phyloP scores from a whole-genome alignment of 768 basidiomycete genomes.

The Favolaschia claudopus region DNA sequence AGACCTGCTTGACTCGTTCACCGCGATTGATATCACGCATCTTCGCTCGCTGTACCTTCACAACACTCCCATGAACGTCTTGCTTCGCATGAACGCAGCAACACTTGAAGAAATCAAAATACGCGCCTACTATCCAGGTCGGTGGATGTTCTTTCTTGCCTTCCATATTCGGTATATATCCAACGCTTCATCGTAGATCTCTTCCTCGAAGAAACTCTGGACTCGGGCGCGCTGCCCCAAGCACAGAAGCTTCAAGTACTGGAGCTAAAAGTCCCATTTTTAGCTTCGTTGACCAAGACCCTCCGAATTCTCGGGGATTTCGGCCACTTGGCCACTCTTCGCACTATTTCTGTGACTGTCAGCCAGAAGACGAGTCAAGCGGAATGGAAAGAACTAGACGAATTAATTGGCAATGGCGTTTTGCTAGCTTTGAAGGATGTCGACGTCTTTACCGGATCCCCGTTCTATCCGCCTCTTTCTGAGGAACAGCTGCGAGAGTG shows the following conservation, averaged over 20 bases:
- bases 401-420: background rate
- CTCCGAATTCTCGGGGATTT: background rate
- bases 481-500: background rate
- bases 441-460: background rate
- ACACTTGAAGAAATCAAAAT: slow-evolving; percentile 2
- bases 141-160: background rate
- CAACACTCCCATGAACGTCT: slow-evolving; percentile 13
- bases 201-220: background rate
- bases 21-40: slow-evolving; percentile 5
- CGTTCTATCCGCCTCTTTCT: background rate
- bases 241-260: slow-evolving; percentile 6
- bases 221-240: background rate
- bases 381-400: slow-evolving; percentile 16
- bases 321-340: background rate
- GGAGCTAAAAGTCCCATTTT: slow-evolving; percentile 8
- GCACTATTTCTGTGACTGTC: slow-evolving; percentile 4
- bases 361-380: background rate
- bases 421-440: slow-evolving; percentile 7
- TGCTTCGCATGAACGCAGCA: slow-evolving; percentile 4
- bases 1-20: slow-evolving; percentile 6
- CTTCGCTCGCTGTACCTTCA: slow-evolving; percentile 16
- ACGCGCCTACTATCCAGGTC: slow-evolving; percentile 11
- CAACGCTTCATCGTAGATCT: background rate
- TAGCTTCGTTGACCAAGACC: slow-evolving; percentile 7
- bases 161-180: background rate